Evolutionary conservation across 2,329 filamentous ascomycete genomes (phyloP), one percentile per base, ranked within the genome.

Genomic region (Neofusicoccum kwambonambiense): DNA sequence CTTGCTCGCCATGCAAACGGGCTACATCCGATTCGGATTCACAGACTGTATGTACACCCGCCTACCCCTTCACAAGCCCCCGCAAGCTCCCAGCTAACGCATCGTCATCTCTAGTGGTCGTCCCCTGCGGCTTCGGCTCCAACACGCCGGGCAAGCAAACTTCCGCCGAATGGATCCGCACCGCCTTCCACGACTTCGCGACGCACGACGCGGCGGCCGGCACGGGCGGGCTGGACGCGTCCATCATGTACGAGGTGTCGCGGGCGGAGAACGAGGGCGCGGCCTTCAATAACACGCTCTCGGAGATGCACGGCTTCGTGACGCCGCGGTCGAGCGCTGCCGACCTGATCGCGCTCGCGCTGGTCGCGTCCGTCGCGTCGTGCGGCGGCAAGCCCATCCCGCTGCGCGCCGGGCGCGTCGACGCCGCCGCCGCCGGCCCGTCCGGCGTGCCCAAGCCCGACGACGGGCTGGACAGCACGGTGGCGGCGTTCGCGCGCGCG

Each of bases 211-310:
- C 51, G 1, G 39, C 50, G 1, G 31, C 39, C 5, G 62, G 62
- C 42, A 57, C 51, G 7, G 62, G 62, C 4, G 62, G 62, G 4
- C 27, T 64, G n/a, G 62, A 64, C n/a, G 62, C 50, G 4, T 64
- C 62, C 19, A 64, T 64, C 35, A 39, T 56, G 39, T 64, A 37
- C 37, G 62, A 64, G n/a, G 22, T 35, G 0, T 50, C 57, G 37
- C 19, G 62, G 3, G 41, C 37, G 31, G 62, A 64, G 51, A 64
- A 64, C 50, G 31, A 22, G 3, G 62, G 62, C 7, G 62, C 39
- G 7, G 62, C 37, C 42, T 52, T 52, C 45, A 62, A 62, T 47
- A 17, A 39, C 34, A 63, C 60, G 17, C 52, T 63, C 19, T 13
- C 27, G 19, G n/a, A 22, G 15, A 52, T 52, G 34, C 6, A 8